A percentile compares a stretch with the other conserved stretches of the same genome.
These are phyloP conservation scores for Ogataea trehaloabstinens DNA, from an alignment of 805 yeast genomes.

Conservation along the genomic window DNA sequence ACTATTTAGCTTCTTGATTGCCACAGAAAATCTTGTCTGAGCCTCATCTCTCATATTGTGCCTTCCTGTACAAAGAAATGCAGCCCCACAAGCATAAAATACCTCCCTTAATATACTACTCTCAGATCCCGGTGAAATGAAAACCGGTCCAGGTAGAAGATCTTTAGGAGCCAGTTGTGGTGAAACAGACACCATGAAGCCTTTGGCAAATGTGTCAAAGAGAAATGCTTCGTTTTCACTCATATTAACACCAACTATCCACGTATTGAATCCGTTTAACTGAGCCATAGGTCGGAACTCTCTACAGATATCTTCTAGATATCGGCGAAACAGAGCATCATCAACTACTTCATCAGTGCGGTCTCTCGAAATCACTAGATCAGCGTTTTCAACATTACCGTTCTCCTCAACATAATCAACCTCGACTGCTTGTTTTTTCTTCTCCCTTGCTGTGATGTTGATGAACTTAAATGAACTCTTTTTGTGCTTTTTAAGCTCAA, in stretches of 20 bases:
- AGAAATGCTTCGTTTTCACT: constrained; percentile 18
- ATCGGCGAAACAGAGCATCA: neutral
- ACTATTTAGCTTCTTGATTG: neutral
- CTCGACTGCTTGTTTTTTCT: neutral
- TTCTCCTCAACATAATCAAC: no score
- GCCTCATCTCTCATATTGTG: neutral
- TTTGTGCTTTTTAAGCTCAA: constrained; percentile 13
- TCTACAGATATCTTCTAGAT: neutral
- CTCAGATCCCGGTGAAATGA: constrained; percentile 34
- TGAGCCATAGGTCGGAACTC: neutral
- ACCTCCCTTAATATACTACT: constrained; percentile 26
- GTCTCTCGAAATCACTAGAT: neutral
- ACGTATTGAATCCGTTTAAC: neutral
- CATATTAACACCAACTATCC: constrained; percentile 6
- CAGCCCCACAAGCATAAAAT: constrained; percentile 39
- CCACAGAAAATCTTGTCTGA: neutral
- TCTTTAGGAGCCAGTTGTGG: constrained; percentile 41
- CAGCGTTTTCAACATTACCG: no score
- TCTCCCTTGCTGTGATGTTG: neutral
- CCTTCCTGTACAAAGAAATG: constrained; percentile 20
- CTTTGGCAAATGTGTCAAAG: constrained; percentile 37
- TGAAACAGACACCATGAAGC: constrained; percentile 39
- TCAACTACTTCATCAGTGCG: neutral
- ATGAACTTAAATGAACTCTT: constrained; percentile 3
- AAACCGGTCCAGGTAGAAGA: constrained; percentile 39